Conservation (phyloP, 1,139 yeast genomes). For the Scheffersomyces cryptocercus region DNA sequence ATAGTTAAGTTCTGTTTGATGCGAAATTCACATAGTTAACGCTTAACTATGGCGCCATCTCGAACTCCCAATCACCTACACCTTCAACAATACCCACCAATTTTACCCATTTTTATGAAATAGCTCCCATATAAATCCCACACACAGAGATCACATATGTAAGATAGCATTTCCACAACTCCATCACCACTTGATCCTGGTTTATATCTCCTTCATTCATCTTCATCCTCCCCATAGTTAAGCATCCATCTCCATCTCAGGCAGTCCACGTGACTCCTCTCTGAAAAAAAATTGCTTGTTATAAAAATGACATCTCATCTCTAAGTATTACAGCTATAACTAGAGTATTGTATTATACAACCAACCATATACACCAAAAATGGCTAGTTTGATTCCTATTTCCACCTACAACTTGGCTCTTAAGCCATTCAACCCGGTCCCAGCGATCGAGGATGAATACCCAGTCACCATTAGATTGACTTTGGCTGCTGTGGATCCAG, state of each 20-base stretch:
- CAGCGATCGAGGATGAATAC: constrained; percentile 81
- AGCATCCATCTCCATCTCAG: no score
- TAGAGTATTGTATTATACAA: no score
- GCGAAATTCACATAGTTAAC: no score
- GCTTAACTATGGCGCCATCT: no score
- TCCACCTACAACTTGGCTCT: constrained; percentile 84
- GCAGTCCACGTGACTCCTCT: constrained; percentile 9
- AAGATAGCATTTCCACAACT: no score
- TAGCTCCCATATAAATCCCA: background rate
- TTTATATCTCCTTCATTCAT: background rate
- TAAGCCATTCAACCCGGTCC: constrained; percentile 81
- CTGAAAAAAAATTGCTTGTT: constrained; percentile 1
- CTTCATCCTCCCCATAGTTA: no score
- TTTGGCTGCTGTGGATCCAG: constrained; percentile 94
- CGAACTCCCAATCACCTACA: no score
- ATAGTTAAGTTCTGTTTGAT: no score
- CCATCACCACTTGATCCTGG: background rate
- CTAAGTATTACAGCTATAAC: background rate
- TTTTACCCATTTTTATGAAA: no score
- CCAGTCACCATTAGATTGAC: constrained; percentile 91
- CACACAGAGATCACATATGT: background rate
- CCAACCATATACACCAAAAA: constrained; percentile 16
- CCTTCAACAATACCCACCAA: no score
- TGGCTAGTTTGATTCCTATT: constrained; percentile 76
- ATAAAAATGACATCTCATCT: constrained; percentile 8